A percentile compares a stretch with the other conserved stretches of the same genome.
Evolutionary conservation across 2,329 filamentous ascomycete genomes (phyloP).

Genomic region (Trichoderma simmonsii): DNA sequence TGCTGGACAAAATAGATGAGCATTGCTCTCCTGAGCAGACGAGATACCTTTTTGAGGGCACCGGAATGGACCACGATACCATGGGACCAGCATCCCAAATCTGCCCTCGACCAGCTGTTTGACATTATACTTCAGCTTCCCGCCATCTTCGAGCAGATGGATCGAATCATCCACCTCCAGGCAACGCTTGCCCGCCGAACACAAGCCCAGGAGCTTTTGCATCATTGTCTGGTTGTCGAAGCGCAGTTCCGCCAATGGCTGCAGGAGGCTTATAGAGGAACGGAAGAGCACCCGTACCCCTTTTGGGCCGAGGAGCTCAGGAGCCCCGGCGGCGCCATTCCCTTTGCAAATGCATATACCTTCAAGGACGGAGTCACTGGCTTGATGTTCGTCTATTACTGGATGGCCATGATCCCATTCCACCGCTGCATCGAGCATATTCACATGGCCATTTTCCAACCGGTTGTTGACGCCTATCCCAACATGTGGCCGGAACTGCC

Average conservation of each 20-base stretch:
- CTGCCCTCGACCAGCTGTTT: slow-evolving; percentile 49
- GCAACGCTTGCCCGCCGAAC: slow-evolving; percentile 42
- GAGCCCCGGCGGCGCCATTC: slow-evolving; percentile 33
- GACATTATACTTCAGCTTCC: slow-evolving; percentile 50
- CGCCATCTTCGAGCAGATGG: slow-evolving; percentile 43
- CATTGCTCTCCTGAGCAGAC: slow-evolving; percentile 48
- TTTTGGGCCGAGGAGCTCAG: slow-evolving; percentile 41
- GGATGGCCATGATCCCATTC: slow-evolving; percentile 49
- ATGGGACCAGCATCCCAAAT: slow-evolving; percentile 52
- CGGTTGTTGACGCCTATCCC: slow-evolving; percentile 40
- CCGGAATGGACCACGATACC: slow-evolving; percentile 51
- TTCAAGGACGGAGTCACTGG: slow-evolving; percentile 46
- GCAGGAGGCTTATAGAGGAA: slow-evolving; percentile 28
- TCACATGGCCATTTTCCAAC: slow-evolving; percentile 43
- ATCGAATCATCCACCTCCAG: slow-evolving; percentile 39
- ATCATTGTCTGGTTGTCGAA: slow-evolving; percentile 47
- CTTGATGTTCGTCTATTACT: slow-evolving; percentile 51
- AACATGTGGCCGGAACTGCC: slow-evolving; percentile 40
- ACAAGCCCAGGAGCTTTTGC: slow-evolving; percentile 47
- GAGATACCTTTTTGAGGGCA: slow-evolving; percentile 48
- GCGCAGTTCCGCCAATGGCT: slow-evolving; percentile 49
- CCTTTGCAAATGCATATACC: slow-evolving; percentile 44
- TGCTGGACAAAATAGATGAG: slow-evolving; percentile 36
- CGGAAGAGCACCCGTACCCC: slow-evolving; percentile 30
- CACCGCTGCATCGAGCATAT: slow-evolving; percentile 47